Evolutionary conservation across 352 stramenopile species (phyloP).

Genomic region (Pythium aristosporum): DNA sequence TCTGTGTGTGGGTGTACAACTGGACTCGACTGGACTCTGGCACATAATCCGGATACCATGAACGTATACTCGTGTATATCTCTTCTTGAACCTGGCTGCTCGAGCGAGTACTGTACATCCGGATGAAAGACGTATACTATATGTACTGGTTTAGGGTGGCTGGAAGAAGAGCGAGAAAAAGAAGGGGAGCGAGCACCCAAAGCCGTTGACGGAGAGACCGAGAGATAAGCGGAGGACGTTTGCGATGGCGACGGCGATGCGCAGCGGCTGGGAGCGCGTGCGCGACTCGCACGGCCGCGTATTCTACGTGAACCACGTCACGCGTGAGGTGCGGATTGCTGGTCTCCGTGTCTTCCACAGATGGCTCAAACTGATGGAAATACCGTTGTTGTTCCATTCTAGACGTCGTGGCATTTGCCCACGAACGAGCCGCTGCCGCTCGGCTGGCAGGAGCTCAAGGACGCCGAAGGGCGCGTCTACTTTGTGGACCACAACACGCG

Average conservation of each 20-base stretch:
- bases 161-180: neutral
- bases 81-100: neutral
- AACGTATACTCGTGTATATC: neutral
- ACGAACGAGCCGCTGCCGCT: slow-evolving; percentile 62
- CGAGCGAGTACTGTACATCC: neutral
- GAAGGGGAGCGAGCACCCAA: neutral
- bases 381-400: neutral
- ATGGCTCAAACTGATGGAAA: neutral
- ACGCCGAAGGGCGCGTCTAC: slow-evolving; percentile 71
- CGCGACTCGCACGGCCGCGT: slow-evolving; percentile 78
- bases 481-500: slow-evolving; percentile 82
- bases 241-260: slow-evolving; percentile 19
- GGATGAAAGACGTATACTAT: slow-evolving; percentile 4
- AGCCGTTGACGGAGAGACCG: neutral
- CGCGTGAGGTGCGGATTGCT: slow-evolving; percentile 60
- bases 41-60: neutral
- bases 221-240: neutral
- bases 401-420: slow-evolving; percentile 83
- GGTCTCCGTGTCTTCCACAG: neutral
- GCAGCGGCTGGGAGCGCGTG: slow-evolving; percentile 69
- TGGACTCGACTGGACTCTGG: neutral
- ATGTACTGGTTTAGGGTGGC: neutral
- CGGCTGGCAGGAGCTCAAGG: slow-evolving; percentile 81
- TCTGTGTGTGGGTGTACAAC: neutral
- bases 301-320: slow-evolving; percentile 86